Conservation (phyloP, 257 asterid genomes). For the Nicotiana paniculata region DNA sequence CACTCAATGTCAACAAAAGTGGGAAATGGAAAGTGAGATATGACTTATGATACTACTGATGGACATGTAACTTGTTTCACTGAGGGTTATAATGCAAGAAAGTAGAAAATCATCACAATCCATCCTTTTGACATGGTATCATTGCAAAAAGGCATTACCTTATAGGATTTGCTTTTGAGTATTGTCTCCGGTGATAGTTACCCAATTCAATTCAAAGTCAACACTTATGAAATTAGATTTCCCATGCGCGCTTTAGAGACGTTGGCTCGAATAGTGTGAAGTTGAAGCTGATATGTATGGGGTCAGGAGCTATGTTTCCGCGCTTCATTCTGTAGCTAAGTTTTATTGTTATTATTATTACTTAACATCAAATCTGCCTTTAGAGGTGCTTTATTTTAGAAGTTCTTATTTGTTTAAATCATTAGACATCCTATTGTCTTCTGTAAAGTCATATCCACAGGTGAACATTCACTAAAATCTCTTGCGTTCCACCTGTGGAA, state of each 20-base stretch:
- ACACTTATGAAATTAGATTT: neutral
- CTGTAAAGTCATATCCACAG: neutral
- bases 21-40: conserved; percentile 74
- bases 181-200: neutral
- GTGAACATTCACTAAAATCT: neutral
- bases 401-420: neutral
- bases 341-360: neutral
- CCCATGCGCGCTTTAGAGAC: neutral
- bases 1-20: conserved; percentile 46
- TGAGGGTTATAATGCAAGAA: neutral
- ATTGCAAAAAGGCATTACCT: neutral
- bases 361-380: neutral
- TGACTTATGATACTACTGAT: conserved; percentile 32
- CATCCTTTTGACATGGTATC: neutral
- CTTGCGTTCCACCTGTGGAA: neutral
- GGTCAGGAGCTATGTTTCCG: neutral
- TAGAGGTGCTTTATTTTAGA: neutral
- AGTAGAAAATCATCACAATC: neutral
- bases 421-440: neutral
- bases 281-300: neutral
- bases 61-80: neutral
- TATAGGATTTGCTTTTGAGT: neutral
- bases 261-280: neutral
- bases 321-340: neutral
- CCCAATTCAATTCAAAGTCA: neutral